Base-by-base conservation (phyloP, 1,284 basidiomycete species). In the Cryptococcus wingfieldii region DNA sequence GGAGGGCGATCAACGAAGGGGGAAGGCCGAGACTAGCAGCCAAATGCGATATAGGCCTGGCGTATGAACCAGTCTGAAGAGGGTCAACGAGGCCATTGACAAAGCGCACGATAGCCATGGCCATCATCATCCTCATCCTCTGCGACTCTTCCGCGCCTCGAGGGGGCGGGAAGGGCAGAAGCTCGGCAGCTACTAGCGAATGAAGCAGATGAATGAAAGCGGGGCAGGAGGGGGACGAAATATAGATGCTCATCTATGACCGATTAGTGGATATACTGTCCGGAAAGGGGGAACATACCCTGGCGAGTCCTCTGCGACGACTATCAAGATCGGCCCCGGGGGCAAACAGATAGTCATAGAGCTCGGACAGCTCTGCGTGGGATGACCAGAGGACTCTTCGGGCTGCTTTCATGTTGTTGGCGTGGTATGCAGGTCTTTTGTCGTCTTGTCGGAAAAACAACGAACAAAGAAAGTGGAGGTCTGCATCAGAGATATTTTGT, bases 41-140 rank as follows among this genome's bases (percentile, higher is more conserved):
- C 58, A 98, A 89, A 31, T 87, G 84, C 0, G 88, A 85, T 65
- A 98, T 97, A 1, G 93, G 88, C 41, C 92, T 83, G 4, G 95
- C 96, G 68, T 87, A 94, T 1, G 62, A 56, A 12, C 72, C 72
- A 3, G 86, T 83, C 70, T 98, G 95, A 18, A 96, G 80, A 14
- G 94, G 91, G 71, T 98, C 95, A 5, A 97, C 95, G 45, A 96
- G 81, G 2, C 90, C 89, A 67, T 98, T 98, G 63, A 98, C 91
- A 64, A 98, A 86, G 18, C 93, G 81, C 60, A 94, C 87, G 10
- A 80, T 58, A 0, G 78, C 73, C 69, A 95, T 81, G 0, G 89
- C 86, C 31, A 87, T 81, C 8, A 87, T 84, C 73, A 94, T 65
- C 23, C 79, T 69, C 34, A 65, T 58, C 4, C 65, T 38, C 23